These are phyloP conservation scores for Linnemannia elongata DNA, from an alignment of 192 early-diverging fungal species.

Conservation along the genomic window DNA sequence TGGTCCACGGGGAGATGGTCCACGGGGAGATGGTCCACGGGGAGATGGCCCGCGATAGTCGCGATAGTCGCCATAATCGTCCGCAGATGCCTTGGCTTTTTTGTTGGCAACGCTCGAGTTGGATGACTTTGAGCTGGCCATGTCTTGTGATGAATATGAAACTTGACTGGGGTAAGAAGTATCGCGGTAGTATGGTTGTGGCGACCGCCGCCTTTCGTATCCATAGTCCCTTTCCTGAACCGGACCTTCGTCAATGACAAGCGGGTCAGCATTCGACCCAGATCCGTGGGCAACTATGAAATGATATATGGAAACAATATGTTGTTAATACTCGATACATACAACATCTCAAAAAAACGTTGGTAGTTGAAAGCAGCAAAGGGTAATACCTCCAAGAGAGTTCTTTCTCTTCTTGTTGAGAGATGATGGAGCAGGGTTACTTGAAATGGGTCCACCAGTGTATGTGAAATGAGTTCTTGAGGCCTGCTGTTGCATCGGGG, in stretches of 20 bases:
- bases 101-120: neutral
- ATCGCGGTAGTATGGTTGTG: neutral
- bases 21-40: neutral
- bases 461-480: neutral
- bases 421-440: neutral
- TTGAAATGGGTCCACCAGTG: neutral
- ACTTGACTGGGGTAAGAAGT: neutral
- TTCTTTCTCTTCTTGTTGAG: conserved; percentile 32
- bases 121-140: neutral
- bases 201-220: neutral
- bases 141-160: neutral
- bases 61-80: neutral
- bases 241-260: conserved; percentile 14
- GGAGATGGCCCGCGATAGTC: neutral
- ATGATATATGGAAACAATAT: neutral
- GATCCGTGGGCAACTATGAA: neutral
- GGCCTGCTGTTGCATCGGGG: neutral
- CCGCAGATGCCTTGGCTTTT: neutral
- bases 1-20: neutral
- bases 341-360: neutral
- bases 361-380: neutral
- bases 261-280: conserved; percentile 17
- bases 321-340: neutral
- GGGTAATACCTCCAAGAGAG: conserved; percentile 17
- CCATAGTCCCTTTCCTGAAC: neutral